Percentiles rank a stretch among this genome's conserved stretches.
phyloP scores from a whole-genome alignment of 164 flowering plant species.

The Macadamia integrifolia region DNA sequence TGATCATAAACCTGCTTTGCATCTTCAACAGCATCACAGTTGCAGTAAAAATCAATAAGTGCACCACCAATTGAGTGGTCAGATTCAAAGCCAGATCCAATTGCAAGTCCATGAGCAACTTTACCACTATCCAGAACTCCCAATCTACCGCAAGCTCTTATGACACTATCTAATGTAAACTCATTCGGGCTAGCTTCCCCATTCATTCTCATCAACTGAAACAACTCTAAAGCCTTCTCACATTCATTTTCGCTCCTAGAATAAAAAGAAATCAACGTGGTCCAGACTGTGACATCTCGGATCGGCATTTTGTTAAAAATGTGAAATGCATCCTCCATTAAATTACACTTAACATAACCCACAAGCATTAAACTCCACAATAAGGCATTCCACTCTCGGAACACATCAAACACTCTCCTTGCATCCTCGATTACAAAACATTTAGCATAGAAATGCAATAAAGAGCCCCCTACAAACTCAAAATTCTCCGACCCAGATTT shows the following conservation, averaged over 20 bases:
- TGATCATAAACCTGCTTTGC: conserved; percentile 35
- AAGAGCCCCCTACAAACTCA: conserved; percentile 48
- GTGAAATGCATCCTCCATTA: conserved; percentile 41
- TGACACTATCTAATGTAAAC: conserved; percentile 53
- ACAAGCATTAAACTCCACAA: conserved; percentile 57
- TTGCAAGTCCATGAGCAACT: conserved; percentile 45
- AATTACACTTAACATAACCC: conserved; percentile 45
- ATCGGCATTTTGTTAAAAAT: conserved; percentile 40
- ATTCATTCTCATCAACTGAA: conserved; percentile 46
- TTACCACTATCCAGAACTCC: conserved; percentile 31
- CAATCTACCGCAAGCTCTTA: conserved; percentile 50
- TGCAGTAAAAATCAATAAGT: conserved; percentile 51
- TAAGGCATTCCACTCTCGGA: conserved; percentile 31
- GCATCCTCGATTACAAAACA: conserved; percentile 38
- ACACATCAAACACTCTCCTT: conserved; percentile 36
- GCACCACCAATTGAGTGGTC: conserved; percentile 45
- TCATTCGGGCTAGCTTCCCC: conserved; percentile 52
- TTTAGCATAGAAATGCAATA: conserved; percentile 43
- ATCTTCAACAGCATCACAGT: conserved; percentile 39
- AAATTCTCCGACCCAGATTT: conserved; percentile 48
- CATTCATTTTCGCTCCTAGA: conserved; percentile 38
- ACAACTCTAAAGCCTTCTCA: conserved; percentile 46
- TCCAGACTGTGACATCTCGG: conserved; percentile 53
- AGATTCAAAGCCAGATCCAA: conserved; percentile 42
- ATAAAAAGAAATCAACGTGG: conserved; percentile 54